Conservation (phyloP, 495 filamentous ascomycete species). For the Penicillium dipodomyicola region DNA sequence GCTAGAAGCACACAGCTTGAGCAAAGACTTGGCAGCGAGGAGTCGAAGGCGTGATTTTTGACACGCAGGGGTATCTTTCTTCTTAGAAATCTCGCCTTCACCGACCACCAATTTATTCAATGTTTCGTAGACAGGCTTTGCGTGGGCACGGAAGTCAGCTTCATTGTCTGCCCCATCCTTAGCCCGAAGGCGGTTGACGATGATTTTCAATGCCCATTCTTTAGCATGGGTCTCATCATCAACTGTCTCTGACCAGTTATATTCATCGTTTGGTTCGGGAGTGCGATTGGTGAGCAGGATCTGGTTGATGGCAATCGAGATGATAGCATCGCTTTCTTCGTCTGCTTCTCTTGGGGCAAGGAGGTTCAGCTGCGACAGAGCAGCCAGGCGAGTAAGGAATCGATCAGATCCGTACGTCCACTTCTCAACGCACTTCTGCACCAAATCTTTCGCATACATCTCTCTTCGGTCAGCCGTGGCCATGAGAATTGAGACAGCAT, state of each 20-base stretch:
- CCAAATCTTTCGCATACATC: constrained; percentile 79
- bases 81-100: constrained; percentile 75
- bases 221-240: constrained; percentile 85
- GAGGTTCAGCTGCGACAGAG: constrained; percentile 78
- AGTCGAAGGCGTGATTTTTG: constrained; percentile 79
- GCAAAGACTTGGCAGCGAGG: constrained; percentile 71
- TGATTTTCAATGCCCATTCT: constrained; percentile 79
- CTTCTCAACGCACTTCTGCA: constrained; percentile 67
- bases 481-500: constrained; percentile 88
- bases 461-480: constrained; percentile 77
- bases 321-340: constrained; percentile 69
- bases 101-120: constrained; percentile 70
- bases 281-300: constrained; percentile 69
- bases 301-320: constrained; percentile 73
- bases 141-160: constrained; percentile 61
- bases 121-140: constrained; percentile 69
- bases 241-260: constrained; percentile 67
- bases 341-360: constrained; percentile 71
- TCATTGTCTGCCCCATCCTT: constrained; percentile 50
- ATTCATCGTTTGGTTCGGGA: constrained; percentile 41
- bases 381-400: constrained; percentile 81
- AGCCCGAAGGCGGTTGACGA: constrained; percentile 82
- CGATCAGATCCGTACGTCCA: constrained; percentile 73
- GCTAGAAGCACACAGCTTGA: constrained; percentile 74
- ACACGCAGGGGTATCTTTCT: constrained; percentile 64